Conservation (phyloP, 768 basidiomycete genomes). For the Hygrocybe punicea region DNA sequence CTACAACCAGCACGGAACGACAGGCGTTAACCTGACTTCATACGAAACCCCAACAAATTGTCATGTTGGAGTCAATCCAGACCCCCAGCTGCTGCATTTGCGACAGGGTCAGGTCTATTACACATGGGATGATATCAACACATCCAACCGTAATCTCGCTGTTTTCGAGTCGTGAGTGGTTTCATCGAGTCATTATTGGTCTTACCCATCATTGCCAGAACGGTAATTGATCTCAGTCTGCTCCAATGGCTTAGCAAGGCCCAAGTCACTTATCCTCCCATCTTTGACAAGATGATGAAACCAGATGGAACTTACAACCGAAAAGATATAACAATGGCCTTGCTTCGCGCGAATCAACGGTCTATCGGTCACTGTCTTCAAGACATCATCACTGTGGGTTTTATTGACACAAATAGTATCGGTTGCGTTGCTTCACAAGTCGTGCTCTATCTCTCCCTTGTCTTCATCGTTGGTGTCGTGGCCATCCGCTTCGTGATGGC, state of each 20-base stretch:
- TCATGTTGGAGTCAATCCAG: slow-evolving; percentile 58
- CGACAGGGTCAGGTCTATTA: slow-evolving; percentile 88
- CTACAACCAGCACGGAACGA: slow-evolving; percentile 65
- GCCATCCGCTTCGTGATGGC: slow-evolving; percentile 95
- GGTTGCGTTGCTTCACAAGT: slow-evolving; percentile 95
- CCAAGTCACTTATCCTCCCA: slow-evolving; percentile 75
- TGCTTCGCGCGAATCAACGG: slow-evolving; percentile 69
- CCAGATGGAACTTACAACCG: slow-evolving; percentile 72
- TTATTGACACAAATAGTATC: slow-evolving; percentile 90
- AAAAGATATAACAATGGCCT: slow-evolving; percentile 83
- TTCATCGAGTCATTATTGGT: background rate
- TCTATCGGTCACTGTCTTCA: slow-evolving; percentile 75
- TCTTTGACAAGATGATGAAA: slow-evolving; percentile 76
- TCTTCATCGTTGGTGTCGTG: slow-evolving; percentile 97
- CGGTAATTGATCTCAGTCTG: slow-evolving; percentile 84
- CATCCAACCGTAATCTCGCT: slow-evolving; percentile 73
- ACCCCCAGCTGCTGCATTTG: slow-evolving; percentile 49
- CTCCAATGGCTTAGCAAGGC: slow-evolving; percentile 79
- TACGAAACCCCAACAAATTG: slow-evolving; percentile 69
- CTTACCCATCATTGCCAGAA: slow-evolving; percentile 40
- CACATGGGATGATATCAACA: slow-evolving; percentile 81
- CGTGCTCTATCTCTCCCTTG: slow-evolving; percentile 90
- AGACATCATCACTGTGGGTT: slow-evolving; percentile 85
- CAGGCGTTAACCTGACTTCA: slow-evolving; percentile 60
- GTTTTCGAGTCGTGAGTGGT: slow-evolving; percentile 85